Conservation (phyloP, 345 rosid species). For the Mangifera indica region DNA sequence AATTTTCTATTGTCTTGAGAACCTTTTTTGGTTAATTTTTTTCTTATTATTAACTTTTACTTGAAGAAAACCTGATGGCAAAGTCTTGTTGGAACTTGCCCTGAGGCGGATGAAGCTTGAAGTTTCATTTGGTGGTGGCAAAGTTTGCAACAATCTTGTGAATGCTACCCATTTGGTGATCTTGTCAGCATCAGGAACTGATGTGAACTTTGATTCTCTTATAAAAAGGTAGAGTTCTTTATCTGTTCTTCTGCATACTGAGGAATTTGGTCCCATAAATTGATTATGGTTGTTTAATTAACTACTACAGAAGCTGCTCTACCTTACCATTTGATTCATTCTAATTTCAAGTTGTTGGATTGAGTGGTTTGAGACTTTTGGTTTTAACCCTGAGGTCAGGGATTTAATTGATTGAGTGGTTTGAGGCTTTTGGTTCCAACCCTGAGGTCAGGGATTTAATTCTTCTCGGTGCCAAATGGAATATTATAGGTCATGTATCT, state of each 20-base stretch:
- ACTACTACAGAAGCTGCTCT: background rate
- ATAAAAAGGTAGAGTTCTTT: constrained; percentile 40
- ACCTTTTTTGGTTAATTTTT: constrained; percentile 5
- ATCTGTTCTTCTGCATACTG: background rate
- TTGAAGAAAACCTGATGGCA: constrained; percentile 58
- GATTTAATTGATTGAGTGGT: background rate
- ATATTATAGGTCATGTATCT: background rate
- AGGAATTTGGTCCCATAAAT: background rate
- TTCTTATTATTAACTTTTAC: constrained; percentile 15
- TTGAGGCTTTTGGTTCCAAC: background rate
- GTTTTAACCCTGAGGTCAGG: background rate
- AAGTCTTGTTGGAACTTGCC: constrained; percentile 47
- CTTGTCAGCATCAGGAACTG: constrained; percentile 42
- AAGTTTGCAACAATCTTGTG: constrained; percentile 51
- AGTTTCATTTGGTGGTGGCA: constrained; percentile 77
- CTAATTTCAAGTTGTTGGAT: background rate
- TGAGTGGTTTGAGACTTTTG: background rate
- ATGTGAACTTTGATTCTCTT: constrained; percentile 44
- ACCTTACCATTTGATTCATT: background rate
- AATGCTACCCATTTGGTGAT: constrained; percentile 76
- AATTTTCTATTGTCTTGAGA: background rate
- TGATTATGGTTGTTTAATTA: background rate
- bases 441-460: background rate
- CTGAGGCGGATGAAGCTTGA: constrained; percentile 72
- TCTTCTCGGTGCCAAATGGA: background rate